A percentile compares a stretch with the other conserved stretches of the same genome.
phyloP scores from a whole-genome alignment of 108 stramenopile species.

The Phaeodactylum tricornutum region DNA sequence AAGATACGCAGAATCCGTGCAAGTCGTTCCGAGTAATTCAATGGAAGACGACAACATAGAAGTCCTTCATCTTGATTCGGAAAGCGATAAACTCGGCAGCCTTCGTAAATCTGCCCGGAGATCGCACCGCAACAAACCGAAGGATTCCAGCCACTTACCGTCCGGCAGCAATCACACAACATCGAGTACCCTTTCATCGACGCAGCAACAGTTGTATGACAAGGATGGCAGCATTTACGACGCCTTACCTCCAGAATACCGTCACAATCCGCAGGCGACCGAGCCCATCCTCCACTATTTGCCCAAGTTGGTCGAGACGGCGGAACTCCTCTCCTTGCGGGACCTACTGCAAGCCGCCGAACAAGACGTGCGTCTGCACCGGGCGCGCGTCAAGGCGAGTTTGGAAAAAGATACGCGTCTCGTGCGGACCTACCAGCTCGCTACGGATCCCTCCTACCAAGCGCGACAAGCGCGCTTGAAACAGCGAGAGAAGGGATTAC shows the following conservation, averaged over 20 bases:
- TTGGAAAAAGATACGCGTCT: slow-evolving; percentile 14
- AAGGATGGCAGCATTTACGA: slow-evolving; percentile 2
- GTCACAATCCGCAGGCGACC: slow-evolving; percentile 16
- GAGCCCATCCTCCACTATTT: slow-evolving; percentile 29
- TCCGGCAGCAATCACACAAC: background rate
- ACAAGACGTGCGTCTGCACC: slow-evolving; percentile 44
- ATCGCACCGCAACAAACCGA: background rate
- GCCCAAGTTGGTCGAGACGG: slow-evolving; percentile 8
- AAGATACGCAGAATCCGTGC: background rate
- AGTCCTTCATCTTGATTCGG: background rate
- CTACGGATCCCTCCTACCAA: slow-evolving; percentile 20
- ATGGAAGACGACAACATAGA: background rate
- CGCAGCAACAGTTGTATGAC: background rate
- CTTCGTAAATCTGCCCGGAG: no score
- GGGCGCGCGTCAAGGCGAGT: slow-evolving; percentile 37
- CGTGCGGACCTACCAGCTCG: slow-evolving; percentile 26
- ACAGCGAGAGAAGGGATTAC: no score
- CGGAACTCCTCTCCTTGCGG: slow-evolving; percentile 9
- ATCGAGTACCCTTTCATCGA: background rate
- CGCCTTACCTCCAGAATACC: slow-evolving; percentile 19
- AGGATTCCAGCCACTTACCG: background rate
- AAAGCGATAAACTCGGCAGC: background rate
- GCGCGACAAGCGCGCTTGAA: slow-evolving; percentile 30
- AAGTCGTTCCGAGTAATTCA: background rate
- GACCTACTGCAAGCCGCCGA: slow-evolving; percentile 35